Evolutionary conservation across 2,329 filamentous ascomycete species (phyloP), one percentile per base, ranked within the genome.

Genomic region (Westerdykella ornata): DNA sequence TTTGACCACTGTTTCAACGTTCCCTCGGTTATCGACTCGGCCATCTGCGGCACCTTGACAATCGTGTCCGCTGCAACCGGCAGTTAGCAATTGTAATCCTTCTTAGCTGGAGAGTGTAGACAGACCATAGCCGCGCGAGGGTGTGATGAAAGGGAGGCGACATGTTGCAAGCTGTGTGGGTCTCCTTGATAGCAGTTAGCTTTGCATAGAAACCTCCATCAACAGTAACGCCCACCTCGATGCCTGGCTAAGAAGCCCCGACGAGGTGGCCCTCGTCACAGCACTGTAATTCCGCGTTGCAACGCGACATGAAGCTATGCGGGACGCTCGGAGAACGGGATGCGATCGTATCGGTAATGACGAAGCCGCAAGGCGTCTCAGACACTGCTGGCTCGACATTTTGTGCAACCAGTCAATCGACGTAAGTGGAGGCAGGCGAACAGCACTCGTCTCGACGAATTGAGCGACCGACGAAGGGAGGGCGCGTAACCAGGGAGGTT

Each of bases 1-100:
- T 97, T 97, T 60, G 80, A 84, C 75, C 89, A 97, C 65, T 95
- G 88, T 72, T 95, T 96, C 61, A 98, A 68, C 16, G 92, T 98
- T 47, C 92, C 92, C 70, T 98, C 92, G 34, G 88, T 94, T 67
- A 98, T 97, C 37, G 92, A 97, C 70, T 98, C 92, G 50, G 92
- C 92, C 92, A 98, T 97, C 65, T 92, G 80, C 26, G 92, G 92
- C 53, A 97, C 92, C 72, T 97, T 90, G 68, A 98, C 81, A 49
- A 90, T 72, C 54, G 80, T 83, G 62, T 94, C 88, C 65, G 89
- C 89, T 59, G 46, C 26, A 17, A 7, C n/a, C 13, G n/a, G 30
- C 4, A 8, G 22, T 43, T 26, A 43, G 41, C n/a, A 17, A 26
- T 29, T 12, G 17, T 32, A 6, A 14, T 4, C 22, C 12, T 8